Evolutionary conservation across 805 yeast genomes (phyloP).

Genomic region (Helenozyma baotianmanensis): DNA sequence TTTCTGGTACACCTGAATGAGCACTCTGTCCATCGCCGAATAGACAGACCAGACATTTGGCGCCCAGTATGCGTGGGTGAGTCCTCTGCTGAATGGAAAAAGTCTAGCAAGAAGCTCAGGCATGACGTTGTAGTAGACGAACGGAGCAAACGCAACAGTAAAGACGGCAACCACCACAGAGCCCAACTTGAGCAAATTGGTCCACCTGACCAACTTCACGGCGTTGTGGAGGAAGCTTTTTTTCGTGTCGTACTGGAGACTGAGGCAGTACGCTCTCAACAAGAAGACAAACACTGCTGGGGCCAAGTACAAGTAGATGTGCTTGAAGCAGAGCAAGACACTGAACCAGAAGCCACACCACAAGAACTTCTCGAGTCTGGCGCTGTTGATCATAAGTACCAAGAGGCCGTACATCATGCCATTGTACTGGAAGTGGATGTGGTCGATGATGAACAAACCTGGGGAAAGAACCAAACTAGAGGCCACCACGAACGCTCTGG

Average conservation of each 20-base stretch:
- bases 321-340: conserved; percentile 83
- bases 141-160: conserved; percentile 72
- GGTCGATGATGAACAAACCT: conserved; percentile 85
- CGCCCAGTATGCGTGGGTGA: conserved; percentile 99
- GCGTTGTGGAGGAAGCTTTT: conserved; percentile 21
- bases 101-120: conserved; percentile 64
- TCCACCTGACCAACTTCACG: conserved; percentile 47
- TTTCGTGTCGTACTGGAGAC: conserved; percentile 28
- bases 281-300: conserved; percentile 87
- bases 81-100: conserved; percentile 91
- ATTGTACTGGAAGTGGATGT: conserved; percentile 95
- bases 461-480: conserved; percentile 84
- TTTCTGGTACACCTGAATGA: conserved; percentile 43
- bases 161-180: conserved; percentile 59
- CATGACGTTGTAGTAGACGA: conserved; percentile 54
- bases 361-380: conserved; percentile 53
- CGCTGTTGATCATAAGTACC: conserved; percentile 67
- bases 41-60: conserved; percentile 97
- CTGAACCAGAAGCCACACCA: conserved; percentile 68
- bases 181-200: conserved; percentile 58
- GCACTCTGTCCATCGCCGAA: conserved; percentile 71
- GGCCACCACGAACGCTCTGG: conserved; percentile 67
- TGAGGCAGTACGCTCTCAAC: conserved; percentile 67
- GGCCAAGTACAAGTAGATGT: conserved; percentile 86
- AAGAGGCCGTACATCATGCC: conserved; percentile 88